Base-by-base conservation (phyloP, 2,329 filamentous ascomycete genomes). In the Fusarium sulawesiense region DNA sequence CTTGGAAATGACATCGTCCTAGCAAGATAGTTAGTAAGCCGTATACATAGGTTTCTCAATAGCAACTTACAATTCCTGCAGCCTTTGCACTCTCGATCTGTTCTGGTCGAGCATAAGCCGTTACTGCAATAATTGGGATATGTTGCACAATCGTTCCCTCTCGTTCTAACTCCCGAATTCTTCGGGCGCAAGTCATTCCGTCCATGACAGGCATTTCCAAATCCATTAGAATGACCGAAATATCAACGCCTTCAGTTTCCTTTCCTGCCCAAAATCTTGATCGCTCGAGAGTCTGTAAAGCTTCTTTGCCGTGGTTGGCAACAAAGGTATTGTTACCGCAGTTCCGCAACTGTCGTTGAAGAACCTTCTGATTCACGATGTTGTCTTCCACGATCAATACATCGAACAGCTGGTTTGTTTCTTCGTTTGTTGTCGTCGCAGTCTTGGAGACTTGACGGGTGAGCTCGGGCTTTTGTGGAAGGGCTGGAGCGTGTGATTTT, bases 201-300 rank as follows among this genome's bases (percentile, higher is more conserved):
- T 94, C 91, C 92, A 94, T 94, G 45, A 93, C 86, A 2, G 92
- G 92, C 92, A 94, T 94, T 75, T 94, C 92, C 49, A 93, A 84
- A 75, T 94, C 92, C 92, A 94, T 93, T 8, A 94, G 79, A 14
- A 94, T 89, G 47, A 93, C 84, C 11, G 88, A 88, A 25, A 92
- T 84, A 49, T 89, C 85, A 11, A 84, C 79, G 4, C 84, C 84
- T 16, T 82, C 79, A 18, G 78, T 63, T 65, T 84, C 83, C 11
- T 83, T 80, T 16, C 84, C 84, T 23, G 77, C 76, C 88, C 88
- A 89, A 75, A 87, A 89, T 8, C 83, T 81, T 11, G 88, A 89
- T 50, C 80, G 82, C 63, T 85, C 81, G 34, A 91, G 76, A 46
- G 85, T 83, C 50, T 90, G 86, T 3, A 91, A 79, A 1, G 88